These are phyloP conservation scores for Zostera marina DNA, from an alignment of 116 monocot species.

Conservation along the genomic window DNA sequence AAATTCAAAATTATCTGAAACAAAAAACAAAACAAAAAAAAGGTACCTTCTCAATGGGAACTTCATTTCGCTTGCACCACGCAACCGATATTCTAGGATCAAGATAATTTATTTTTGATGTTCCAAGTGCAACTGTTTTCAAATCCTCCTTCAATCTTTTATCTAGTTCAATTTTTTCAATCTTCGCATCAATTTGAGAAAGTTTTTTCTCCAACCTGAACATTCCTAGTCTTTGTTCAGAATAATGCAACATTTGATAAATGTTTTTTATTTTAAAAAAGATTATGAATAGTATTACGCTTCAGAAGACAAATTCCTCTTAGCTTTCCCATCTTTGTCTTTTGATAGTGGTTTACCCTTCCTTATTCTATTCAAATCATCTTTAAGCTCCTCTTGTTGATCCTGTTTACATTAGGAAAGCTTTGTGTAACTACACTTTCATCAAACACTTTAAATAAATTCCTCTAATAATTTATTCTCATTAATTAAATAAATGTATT, in stretches of 20 bases:
- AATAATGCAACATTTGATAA: not conserved
- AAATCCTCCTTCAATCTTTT: constrained; percentile 75
- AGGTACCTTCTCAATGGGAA: constrained; percentile 88
- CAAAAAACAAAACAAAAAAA: not conserved
- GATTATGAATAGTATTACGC: constrained; percentile 24
- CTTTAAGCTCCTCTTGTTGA: constrained; percentile 55
- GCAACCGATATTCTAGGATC: constrained; percentile 98
- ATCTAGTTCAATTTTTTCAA: constrained; percentile 87
- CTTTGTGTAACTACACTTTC: not conserved
- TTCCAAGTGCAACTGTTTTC: constrained; percentile 88
- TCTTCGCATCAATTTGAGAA: constrained; percentile 42
- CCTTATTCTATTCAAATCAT: constrained; percentile 61
- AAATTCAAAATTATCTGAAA: not conserved
- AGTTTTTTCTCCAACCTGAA: constrained; percentile 80
- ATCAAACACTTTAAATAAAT: no score
- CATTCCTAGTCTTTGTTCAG: not conserved
- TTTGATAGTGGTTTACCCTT: constrained; percentile 79
- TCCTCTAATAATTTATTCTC: no score
- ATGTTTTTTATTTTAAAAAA: not conserved
- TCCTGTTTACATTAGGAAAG: constrained; percentile 18
- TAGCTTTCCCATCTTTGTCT: constrained; percentile 64
- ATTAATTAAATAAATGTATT: no score
- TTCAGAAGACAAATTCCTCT: constrained; percentile 62
- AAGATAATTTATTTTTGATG: constrained; percentile 96
- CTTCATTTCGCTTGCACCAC: constrained; percentile 99